Evolutionary conservation across 352 stramenopile species (phyloP).

Genomic region (Blastocystis hominis): DNA sequence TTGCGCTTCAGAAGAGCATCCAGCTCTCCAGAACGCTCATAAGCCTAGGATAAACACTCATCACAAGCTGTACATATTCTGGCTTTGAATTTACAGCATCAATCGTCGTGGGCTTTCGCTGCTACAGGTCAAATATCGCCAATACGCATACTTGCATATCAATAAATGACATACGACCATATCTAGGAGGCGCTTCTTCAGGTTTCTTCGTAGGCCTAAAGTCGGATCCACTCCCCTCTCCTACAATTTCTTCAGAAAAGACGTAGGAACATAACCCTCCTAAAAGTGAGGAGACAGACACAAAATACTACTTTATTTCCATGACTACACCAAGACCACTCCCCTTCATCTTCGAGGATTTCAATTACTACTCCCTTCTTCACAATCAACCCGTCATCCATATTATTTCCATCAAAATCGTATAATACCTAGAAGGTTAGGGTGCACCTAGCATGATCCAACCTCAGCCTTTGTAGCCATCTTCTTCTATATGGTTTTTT

Average conservation of each 20-base stretch:
- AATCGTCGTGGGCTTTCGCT: conserved; percentile 18
- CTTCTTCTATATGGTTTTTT: neutral
- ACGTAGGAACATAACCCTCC: conserved; percentile 12
- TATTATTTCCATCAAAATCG: conserved; percentile 53
- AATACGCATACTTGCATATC: conserved; percentile 16
- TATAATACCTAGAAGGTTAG: conserved; percentile 32
- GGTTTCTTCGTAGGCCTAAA: neutral
- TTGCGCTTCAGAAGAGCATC: conserved; percentile 38
- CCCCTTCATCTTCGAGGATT: neutral
- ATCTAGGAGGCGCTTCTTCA: neutral
- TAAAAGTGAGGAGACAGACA: neutral
- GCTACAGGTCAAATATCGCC: neutral
- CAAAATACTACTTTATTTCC: neutral
- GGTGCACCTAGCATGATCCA: neutral
- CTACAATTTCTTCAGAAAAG: neutral
- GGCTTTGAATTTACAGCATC: conserved; percentile 44
- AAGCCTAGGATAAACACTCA: neutral
- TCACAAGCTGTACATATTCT: neutral
- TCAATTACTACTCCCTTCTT: conserved; percentile 21
- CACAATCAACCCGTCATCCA: conserved; percentile 35
- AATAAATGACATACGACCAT: conserved; percentile 27
- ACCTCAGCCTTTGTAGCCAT: conserved; percentile 20
- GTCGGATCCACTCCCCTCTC: neutral
- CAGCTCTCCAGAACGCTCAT: neutral
- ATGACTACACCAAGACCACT: conserved; percentile 36